These are phyloP conservation scores for Alternaria sp. DNA, from an alignment of 2,329 filamentous ascomycete species.

Conservation along the genomic window DNA sequence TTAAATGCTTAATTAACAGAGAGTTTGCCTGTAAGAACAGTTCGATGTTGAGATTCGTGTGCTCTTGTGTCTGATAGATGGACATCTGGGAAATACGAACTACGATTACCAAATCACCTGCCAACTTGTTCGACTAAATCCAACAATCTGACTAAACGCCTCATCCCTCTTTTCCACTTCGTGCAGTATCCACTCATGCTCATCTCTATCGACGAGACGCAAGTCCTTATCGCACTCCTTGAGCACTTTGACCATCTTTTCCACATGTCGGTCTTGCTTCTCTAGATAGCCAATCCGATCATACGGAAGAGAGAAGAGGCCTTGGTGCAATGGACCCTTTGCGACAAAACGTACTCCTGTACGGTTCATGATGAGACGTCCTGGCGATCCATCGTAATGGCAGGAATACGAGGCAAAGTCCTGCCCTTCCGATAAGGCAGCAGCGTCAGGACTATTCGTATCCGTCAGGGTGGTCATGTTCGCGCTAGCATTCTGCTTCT, in stretches of 20 bases:
- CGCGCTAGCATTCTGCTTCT: neutral
- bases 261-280: constrained; percentile 34
- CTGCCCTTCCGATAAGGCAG: neutral
- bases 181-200: constrained; percentile 22
- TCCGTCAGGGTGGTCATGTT: neutral
- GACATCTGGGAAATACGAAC: neutral
- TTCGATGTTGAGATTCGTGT: neutral
- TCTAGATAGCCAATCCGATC: constrained; percentile 29
- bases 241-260: constrained; percentile 28
- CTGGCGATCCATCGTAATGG: constrained; percentile 21
- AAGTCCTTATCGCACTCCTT: constrained; percentile 31
- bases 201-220: constrained; percentile 20
- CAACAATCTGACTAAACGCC: constrained; percentile 44
- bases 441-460: neutral
- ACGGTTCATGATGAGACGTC: constrained; percentile 28
- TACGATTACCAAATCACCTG: constrained; percentile 40
- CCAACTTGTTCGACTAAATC: constrained; percentile 38
- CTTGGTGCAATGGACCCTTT: constrained; percentile 14
- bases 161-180: constrained; percentile 38
- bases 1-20: too few relatives aligned
- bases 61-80: neutral
- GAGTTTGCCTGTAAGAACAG: neutral
- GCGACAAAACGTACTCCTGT: constrained; percentile 30
- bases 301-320: constrained; percentile 27
- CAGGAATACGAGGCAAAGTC: constrained; percentile 35